These are phyloP conservation scores for Malus hybrid DNA, from an alignment of 331 rosid species.

Conservation along the genomic window DNA sequence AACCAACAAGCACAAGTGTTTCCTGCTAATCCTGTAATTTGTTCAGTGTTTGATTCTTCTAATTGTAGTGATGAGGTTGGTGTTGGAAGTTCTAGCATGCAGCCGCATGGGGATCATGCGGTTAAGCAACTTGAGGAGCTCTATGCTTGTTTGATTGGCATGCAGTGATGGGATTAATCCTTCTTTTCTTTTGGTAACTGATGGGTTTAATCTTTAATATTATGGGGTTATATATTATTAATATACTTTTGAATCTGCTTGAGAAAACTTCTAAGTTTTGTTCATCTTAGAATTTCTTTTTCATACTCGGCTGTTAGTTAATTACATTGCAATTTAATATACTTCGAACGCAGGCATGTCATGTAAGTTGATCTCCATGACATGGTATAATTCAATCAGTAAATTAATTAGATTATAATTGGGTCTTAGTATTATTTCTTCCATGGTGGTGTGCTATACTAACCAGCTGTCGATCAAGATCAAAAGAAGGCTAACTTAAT, in stretches of 20 bases:
- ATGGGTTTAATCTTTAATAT: not conserved
- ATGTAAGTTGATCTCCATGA: no score
- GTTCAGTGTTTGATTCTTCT: conserved; percentile 12
- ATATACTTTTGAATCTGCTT: not conserved
- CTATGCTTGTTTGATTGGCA: conserved; percentile 16
- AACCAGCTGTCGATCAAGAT: not conserved
- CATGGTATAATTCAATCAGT: not conserved
- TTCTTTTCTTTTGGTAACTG: not conserved
- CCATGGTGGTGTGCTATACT: not conserved
- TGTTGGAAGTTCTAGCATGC: conserved; percentile 16
- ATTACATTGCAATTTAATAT: no score
- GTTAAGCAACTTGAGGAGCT: conserved; percentile 6
- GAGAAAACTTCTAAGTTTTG: not conserved
- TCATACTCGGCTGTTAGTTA: not conserved
- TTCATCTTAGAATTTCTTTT: not conserved
- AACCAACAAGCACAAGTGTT: conserved; percentile 9
- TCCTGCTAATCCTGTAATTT: not conserved
- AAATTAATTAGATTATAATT: not conserved
- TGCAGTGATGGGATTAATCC: not conserved
- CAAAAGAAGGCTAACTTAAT: not conserved
- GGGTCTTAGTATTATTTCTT: not conserved
- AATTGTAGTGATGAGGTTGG: conserved; percentile 15
- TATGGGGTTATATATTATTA: not conserved
- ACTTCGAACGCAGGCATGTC: no score
- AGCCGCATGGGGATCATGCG: not conserved